Conservation (phyloP, 2,329 filamentous ascomycete genomes). For the Cercospora sp. region DNA sequence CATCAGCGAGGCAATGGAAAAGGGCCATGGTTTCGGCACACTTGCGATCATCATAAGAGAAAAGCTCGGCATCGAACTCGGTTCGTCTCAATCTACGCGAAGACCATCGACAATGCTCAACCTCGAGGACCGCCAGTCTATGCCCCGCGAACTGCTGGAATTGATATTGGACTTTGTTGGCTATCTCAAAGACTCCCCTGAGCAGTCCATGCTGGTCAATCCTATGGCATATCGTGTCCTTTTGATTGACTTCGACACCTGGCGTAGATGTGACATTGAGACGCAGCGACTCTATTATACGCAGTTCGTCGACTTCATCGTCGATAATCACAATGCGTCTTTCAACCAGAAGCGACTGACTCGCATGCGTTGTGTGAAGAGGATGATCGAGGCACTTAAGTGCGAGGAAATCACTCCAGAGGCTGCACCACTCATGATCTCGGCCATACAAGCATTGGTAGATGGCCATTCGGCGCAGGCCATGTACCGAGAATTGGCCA, state of each 20-base stretch:
- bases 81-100: constrained; percentile 29
- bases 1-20: constrained; percentile 97
- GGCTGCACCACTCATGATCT: constrained; percentile 72
- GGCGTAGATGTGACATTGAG: constrained; percentile 73
- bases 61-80: constrained; percentile 64
- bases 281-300: constrained; percentile 89
- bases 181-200: constrained; percentile 75
- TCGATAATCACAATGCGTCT: constrained; percentile 85
- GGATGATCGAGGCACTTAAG: constrained; percentile 86
- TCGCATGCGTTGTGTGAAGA: constrained; percentile 90
- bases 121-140: constrained; percentile 51
- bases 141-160: constrained; percentile 65
- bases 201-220: constrained; percentile 92
- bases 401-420: constrained; percentile 73
- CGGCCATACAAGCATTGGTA: constrained; percentile 75
- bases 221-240: constrained; percentile 90
- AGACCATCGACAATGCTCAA: constrained; percentile 27
- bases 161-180: constrained; percentile 84
- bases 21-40: constrained; percentile 89
- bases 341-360: constrained; percentile 87
- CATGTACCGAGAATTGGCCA: constrained; percentile 78
- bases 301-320: constrained; percentile 84
- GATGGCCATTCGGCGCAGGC: constrained; percentile 80
- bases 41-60: constrained; percentile 79
- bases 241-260: constrained; percentile 89